Conservation (phyloP, 805 yeast species). For the Saccharomycopsis malanga region DNA sequence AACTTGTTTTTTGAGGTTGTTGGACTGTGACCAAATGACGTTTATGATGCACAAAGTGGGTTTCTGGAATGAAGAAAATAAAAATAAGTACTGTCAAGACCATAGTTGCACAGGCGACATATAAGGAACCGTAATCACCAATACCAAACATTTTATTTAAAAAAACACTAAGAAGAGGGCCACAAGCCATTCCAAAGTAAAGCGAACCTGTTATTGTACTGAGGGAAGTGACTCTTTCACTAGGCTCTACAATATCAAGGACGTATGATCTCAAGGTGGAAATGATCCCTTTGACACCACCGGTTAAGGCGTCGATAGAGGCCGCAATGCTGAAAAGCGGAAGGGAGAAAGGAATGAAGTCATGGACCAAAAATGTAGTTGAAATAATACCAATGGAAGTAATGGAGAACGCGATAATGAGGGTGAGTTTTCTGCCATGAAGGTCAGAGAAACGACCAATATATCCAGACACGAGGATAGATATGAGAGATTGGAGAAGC, state of each 20-base stretch:
- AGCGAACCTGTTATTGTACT: conserved; percentile 55
- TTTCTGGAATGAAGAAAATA: conserved; percentile 47
- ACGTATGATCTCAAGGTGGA: conserved; percentile 62
- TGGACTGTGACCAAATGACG: neutral
- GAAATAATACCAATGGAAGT: conserved; percentile 26
- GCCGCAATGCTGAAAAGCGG: conserved; percentile 37
- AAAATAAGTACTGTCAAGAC: conserved; percentile 32
- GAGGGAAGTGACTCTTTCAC: conserved; percentile 48
- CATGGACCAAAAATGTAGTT: conserved; percentile 20
- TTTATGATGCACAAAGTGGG: conserved; percentile 26
- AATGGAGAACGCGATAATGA: conserved; percentile 31
- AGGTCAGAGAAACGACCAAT: conserved; percentile 59
- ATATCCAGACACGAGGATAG: conserved; percentile 51
- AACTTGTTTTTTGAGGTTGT: neutral
- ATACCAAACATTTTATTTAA: conserved; percentile 23
- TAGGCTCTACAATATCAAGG: conserved; percentile 63
- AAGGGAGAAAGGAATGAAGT: conserved; percentile 23
- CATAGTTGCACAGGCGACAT: conserved; percentile 26
- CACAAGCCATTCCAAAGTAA: conserved; percentile 54
- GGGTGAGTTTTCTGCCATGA: conserved; percentile 50
- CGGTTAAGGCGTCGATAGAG: conserved; percentile 46
- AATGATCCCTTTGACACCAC: conserved; percentile 51
- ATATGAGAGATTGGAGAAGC: conserved; percentile 37
- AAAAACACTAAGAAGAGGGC: conserved; percentile 41
- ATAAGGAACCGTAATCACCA: conserved; percentile 30